Percentiles rank a stretch among this genome's conserved stretches.
Evolutionary conservation across 345 rosid species (phyloP).

Genomic region (Pistacia atlantica): DNA sequence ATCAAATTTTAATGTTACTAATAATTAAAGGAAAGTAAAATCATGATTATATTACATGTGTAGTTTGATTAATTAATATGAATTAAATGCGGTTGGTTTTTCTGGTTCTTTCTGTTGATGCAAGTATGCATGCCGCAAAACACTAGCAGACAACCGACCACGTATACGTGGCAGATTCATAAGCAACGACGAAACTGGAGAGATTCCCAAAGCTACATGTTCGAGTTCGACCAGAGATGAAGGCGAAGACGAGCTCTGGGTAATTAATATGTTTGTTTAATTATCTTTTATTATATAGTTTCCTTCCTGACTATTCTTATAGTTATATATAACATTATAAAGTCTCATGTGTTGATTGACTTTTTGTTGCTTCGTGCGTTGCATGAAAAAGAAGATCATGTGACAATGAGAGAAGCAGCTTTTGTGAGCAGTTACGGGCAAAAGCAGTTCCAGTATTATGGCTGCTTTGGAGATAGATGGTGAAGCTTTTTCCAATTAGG

Average conservation of each 20-base stretch:
- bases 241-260: conserved; percentile 72
- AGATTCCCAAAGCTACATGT: conserved; percentile 54
- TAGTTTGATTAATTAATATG: neutral
- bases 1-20: neutral
- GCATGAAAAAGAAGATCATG: conserved; percentile 54
- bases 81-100: neutral
- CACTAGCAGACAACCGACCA: conserved; percentile 90
- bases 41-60: neutral
- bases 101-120: conserved; percentile 11
- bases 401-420: conserved; percentile 24
- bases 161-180: conserved; percentile 97
- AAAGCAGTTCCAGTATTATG: conserved; percentile 42
- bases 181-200: conserved; percentile 71
- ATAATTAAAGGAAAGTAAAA: neutral
- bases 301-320: neutral
- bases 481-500: neutral
- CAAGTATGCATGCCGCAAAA: conserved; percentile 93
- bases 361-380: conserved; percentile 50
- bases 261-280: conserved; percentile 20
- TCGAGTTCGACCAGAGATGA: conserved; percentile 49
- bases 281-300: no score
- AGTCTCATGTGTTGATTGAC: neutral
- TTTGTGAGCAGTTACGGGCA: conserved; percentile 39
- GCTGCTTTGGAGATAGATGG: conserved; percentile 13
- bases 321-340: neutral